phyloP scores from a whole-genome alignment of 176 grass and related monocot species.

The Phoenix dactylifera region DNA sequence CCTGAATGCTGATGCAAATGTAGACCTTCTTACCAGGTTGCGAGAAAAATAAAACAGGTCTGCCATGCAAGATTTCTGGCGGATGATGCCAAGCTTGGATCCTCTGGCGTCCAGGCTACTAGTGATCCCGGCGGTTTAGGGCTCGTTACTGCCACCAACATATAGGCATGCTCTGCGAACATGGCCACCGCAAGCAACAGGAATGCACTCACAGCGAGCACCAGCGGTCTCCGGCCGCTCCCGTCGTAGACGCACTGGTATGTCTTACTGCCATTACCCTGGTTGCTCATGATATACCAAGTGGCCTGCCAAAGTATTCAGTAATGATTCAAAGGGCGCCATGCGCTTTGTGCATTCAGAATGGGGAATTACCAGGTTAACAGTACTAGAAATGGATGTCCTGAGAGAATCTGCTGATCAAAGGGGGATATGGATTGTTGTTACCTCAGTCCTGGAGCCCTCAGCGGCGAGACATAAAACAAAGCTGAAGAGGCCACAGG shows the following conservation, averaged over 20 bases:
- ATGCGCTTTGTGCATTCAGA: not conserved
- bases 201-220: slow-evolving; percentile 62
- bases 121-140: slow-evolving; percentile 15
- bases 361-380: no score
- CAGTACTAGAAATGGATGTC: not conserved
- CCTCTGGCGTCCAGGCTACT: slow-evolving; percentile 26
- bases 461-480: slow-evolving; percentile 83
- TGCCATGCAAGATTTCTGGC: slow-evolving; percentile 38
- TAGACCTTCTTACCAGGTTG: slow-evolving; percentile 41
- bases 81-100: slow-evolving; percentile 20
- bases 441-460: slow-evolving; percentile 64
- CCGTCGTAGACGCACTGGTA: slow-evolving; percentile 57
- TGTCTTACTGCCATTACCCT: slow-evolving; percentile 24
- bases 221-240: slow-evolving; percentile 48
- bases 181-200: slow-evolving; percentile 80
- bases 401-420: not conserved
- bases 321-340: not conserved
- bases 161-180: slow-evolving; percentile 83
- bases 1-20: no score
- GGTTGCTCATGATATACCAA: slow-evolving; percentile 52
- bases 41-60: slow-evolving; percentile 65
- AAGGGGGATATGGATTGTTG: not conserved
- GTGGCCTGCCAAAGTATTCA: slow-evolving; percentile 33
- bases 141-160: slow-evolving; percentile 59
- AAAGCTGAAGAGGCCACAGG: slow-evolving; percentile 66